Percentiles rank a stretch among this genome's conserved stretches.
Evolutionary conservation across 2,329 filamentous ascomycete genomes (phyloP).

Genomic region (Podosphaera fusca): DNA sequence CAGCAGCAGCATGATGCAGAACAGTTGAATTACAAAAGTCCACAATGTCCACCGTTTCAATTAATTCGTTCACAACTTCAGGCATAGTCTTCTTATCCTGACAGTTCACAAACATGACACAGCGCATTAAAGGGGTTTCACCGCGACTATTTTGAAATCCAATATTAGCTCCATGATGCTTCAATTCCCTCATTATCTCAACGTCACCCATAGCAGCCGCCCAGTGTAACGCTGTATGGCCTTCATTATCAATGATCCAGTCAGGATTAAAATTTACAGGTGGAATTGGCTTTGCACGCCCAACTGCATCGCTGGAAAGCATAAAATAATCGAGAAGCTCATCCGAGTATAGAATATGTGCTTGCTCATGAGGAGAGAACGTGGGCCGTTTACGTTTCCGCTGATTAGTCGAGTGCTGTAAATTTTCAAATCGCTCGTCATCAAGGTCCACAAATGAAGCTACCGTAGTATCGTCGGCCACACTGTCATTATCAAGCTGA

Average conservation of each 20-base stretch:
- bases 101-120: slow-evolving; percentile 91
- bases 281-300: slow-evolving; percentile 40
- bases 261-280: slow-evolving; percentile 74
- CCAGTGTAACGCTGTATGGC: slow-evolving; percentile 89
- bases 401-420: slow-evolving; percentile 37
- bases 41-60: slow-evolving; percentile 55
- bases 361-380: slow-evolving; percentile 26
- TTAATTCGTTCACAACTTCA: slow-evolving; percentile 58
- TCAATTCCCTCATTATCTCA: slow-evolving; percentile 70
- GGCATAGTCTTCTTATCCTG: slow-evolving; percentile 85
- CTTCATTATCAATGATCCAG: slow-evolving; percentile 78
- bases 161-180: slow-evolving; percentile 55
- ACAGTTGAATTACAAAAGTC: slow-evolving; percentile 30
- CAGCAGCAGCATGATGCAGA: slow-evolving; percentile 27
- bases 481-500: slow-evolving; percentile 50
- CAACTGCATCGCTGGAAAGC: slow-evolving; percentile 40
- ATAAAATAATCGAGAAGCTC: slow-evolving; percentile 92
- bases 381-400: slow-evolving; percentile 51
- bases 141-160: slow-evolving; percentile 46
- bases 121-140: slow-evolving; percentile 85
- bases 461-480: slow-evolving; percentile 57
- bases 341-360: slow-evolving; percentile 79
- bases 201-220: slow-evolving; percentile 93
- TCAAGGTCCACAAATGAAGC: slow-evolving; percentile 73
- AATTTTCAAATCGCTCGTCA: slow-evolving; percentile 51